Conservation (phyloP, 2,329 filamentous ascomycete genomes). For the Fusarium sp. region DNA sequence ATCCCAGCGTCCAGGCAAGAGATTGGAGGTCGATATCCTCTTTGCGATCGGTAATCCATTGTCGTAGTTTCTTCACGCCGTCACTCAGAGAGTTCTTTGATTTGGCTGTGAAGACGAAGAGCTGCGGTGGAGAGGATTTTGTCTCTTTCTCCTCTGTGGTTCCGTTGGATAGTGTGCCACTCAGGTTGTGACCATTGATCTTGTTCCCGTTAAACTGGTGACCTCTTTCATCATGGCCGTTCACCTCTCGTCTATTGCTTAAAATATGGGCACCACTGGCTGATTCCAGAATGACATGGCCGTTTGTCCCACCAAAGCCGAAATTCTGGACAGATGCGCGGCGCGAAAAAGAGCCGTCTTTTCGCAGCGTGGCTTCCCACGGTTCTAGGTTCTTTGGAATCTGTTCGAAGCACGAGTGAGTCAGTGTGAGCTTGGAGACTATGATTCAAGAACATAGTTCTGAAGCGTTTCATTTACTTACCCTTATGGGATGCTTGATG, state of each 20-base stretch:
- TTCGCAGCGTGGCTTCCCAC: neutral
- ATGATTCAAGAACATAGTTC: neutral
- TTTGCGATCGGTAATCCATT: conserved; percentile 11
- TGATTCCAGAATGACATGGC: conserved; percentile 35
- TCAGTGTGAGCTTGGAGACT: neutral
- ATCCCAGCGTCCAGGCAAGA: conserved; percentile 10
- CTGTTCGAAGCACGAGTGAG: neutral
- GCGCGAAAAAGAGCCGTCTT: conserved; percentile 16
- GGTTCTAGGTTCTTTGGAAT: conserved; percentile 7
- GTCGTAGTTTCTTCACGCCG: conserved; percentile 18
- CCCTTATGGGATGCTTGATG: conserved; percentile 14
- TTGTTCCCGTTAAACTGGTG: neutral
- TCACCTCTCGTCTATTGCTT: neutral
- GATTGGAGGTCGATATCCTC: neutral
- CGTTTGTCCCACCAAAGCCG: conserved; percentile 35
- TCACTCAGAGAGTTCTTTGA: conserved; percentile 23
- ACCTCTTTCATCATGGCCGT: neutral
- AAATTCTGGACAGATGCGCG: conserved; percentile 32
- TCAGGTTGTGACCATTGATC: neutral
- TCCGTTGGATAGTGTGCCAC: neutral
- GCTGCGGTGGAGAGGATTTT: neutral
- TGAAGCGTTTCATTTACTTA: conserved; percentile 8
- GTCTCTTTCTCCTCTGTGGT: neutral
- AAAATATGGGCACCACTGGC: neutral
- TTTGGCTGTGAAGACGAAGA: conserved; percentile 28